Evolutionary conservation across 2,329 filamentous ascomycete genomes (phyloP).

Genomic region (Sporothrix curviconia): DNA sequence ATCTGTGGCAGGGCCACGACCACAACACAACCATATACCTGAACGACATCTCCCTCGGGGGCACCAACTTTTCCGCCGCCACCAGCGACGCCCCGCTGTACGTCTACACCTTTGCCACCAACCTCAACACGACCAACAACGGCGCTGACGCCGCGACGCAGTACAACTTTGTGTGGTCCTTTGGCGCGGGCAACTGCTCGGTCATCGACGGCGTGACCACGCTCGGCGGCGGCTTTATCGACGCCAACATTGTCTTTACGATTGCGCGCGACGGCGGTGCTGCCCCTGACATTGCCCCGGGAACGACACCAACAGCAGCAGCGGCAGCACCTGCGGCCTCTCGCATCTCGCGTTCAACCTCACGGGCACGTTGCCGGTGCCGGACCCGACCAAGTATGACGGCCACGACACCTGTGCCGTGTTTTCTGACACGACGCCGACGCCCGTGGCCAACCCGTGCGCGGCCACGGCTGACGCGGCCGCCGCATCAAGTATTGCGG

Average conservation of each 20-base stretch:
- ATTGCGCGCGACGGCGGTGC: background rate
- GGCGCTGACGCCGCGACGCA: background rate
- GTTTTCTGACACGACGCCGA: conserved; percentile 9
- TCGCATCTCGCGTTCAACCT: conserved; percentile 10
- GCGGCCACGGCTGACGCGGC: conserved; percentile 18
- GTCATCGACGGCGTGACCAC: background rate
- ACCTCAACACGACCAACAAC: background rate
- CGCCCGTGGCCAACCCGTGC: conserved; percentile 18
- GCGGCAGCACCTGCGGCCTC: background rate
- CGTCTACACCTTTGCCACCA: background rate
- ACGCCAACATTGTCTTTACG: background rate
- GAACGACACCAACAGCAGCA: background rate
- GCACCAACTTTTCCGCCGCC: conserved; percentile 5
- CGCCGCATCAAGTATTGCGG: conserved; percentile 19
- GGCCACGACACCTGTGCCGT: conserved; percentile 5
- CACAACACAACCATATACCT: background rate
- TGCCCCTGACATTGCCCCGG: background rate
- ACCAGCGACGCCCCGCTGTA: background rate
- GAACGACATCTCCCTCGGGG: background rate
- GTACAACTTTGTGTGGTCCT: conserved; percentile 3
- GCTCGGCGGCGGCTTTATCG: background rate
- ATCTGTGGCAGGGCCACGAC: background rate
- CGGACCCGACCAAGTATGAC: background rate
- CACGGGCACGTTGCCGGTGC: conserved; percentile 11
- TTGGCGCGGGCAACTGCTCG: conserved; percentile 8